A percentile compares a stretch with the other conserved stretches of the same genome.
These are phyloP conservation scores for Lentinula boryana DNA, from an alignment of 768 basidiomycete species.

Conservation along the genomic window DNA sequence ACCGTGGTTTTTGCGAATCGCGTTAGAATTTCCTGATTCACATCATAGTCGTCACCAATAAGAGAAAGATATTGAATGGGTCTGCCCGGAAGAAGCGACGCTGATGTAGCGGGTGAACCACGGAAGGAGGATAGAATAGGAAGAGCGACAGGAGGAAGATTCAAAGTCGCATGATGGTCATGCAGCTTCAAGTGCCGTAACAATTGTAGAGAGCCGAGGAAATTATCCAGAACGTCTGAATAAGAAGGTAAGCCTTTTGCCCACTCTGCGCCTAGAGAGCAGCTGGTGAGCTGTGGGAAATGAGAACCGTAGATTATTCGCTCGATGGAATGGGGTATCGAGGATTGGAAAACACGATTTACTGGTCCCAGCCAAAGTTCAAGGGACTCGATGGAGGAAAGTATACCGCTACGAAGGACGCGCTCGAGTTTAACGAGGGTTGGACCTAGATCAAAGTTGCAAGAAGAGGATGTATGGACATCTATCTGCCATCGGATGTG, in stretches of 20 bases:
- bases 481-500: constrained; percentile 52
- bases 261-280: constrained; percentile 42
- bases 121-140: constrained; percentile 50
- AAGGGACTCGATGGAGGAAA: constrained; percentile 43
- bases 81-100: constrained; percentile 53
- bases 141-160: constrained; percentile 36
- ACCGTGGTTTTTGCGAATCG: constrained; percentile 41
- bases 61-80: constrained; percentile 53
- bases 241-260: constrained; percentile 36
- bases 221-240: constrained; percentile 30
- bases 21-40: constrained; percentile 46
- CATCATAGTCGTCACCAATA: constrained; percentile 48
- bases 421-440: constrained; percentile 33
- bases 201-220: constrained; percentile 34
- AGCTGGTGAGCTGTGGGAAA: constrained; percentile 34
- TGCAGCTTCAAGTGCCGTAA: constrained; percentile 41
- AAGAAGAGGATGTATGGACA: constrained; percentile 17
- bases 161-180: constrained; percentile 37
- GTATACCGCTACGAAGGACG: constrained; percentile 22
- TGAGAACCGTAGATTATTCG: constrained; percentile 31
- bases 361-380: constrained; percentile 48
- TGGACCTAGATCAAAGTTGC: constrained; percentile 25
- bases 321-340: constrained; percentile 37
- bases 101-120: constrained; percentile 54
- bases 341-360: constrained; percentile 22